Conservation (phyloP, 495 filamentous ascomycete species). For the Penicillium turbatum region DNA sequence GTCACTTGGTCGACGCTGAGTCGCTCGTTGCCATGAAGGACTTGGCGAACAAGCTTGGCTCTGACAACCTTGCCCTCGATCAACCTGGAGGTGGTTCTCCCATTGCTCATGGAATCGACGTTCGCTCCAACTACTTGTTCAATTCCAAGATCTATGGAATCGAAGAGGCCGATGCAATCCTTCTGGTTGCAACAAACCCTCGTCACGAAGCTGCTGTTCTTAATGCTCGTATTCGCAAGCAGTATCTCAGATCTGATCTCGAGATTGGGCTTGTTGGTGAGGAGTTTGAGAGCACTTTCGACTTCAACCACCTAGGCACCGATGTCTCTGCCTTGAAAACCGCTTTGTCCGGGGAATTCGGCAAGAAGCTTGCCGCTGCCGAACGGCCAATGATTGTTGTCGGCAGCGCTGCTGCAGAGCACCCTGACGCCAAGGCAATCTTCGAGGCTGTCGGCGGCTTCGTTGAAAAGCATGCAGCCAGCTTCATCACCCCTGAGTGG, state of each 20-base stretch:
- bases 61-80: slow-evolving; percentile 92
- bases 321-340: slow-evolving; percentile 75
- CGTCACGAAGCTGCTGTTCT: slow-evolving; percentile 90
- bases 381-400: slow-evolving; percentile 94
- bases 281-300: slow-evolving; percentile 86
- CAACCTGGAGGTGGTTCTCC: slow-evolving; percentile 79
- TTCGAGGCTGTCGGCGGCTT: slow-evolving; percentile 86
- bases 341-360: slow-evolving; percentile 79
- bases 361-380: slow-evolving; percentile 84
- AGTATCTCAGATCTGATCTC: slow-evolving; percentile 92
- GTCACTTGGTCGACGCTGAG: slow-evolving; percentile 85
- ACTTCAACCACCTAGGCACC: slow-evolving; percentile 80
- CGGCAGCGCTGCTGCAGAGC: slow-evolving; percentile 83
- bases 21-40: slow-evolving; percentile 96
- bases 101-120: slow-evolving; percentile 85
- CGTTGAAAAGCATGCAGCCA: slow-evolving; percentile 83
- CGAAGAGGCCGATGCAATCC: slow-evolving; percentile 87
- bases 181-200: slow-evolving; percentile 91
- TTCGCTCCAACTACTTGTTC: slow-evolving; percentile 92
- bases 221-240: slow-evolving; percentile 95
- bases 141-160: slow-evolving; percentile 92
- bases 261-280: slow-evolving; percentile 91
- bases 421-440: slow-evolving; percentile 83
- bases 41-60: slow-evolving; percentile 88
- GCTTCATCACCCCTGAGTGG: slow-evolving; percentile 87